Percentiles rank a stretch among this genome's conserved stretches.
Conservation (phyloP, 345 rosid species). For the Punica granatum region DNA sequence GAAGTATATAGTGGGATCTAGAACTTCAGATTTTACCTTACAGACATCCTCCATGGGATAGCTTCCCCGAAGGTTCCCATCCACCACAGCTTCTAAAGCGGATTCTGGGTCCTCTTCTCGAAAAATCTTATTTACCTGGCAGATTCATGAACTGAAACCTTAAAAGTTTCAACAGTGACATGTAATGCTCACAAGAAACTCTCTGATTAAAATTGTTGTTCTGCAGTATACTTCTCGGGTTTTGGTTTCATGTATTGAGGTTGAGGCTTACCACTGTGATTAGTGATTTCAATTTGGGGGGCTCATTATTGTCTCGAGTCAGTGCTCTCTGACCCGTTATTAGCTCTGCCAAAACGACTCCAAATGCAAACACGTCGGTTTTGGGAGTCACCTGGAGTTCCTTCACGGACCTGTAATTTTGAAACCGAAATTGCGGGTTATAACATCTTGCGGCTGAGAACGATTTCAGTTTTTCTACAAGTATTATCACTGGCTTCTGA, state of each 20-base stretch:
- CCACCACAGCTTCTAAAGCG: constrained; percentile 36
- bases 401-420: constrained; percentile 41
- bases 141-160: background rate
- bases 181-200: no score
- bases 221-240: background rate
- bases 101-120: constrained; percentile 29
- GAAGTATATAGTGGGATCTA: background rate
- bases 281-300: constrained; percentile 39
- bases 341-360: constrained; percentile 62
- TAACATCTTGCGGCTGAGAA: background rate
- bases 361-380: constrained; percentile 58
- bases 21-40: constrained; percentile 26
- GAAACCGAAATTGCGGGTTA: background rate
- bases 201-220: no score
- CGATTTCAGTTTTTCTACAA: background rate
- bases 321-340: constrained; percentile 57
- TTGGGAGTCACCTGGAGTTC: constrained; percentile 59
- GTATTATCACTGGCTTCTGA: no score
- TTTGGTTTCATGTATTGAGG: background rate
- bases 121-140: constrained; percentile 35
- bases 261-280: constrained; percentile 33
- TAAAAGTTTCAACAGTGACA: no score
- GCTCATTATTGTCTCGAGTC: constrained; percentile 38
- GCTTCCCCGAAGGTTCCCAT: constrained; percentile 36
- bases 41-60: constrained; percentile 39